Evolutionary conservation across 2,329 filamentous ascomycete species (phyloP), one percentile per base, ranked within the genome.

Genomic region (Fusarium armeniacum): DNA sequence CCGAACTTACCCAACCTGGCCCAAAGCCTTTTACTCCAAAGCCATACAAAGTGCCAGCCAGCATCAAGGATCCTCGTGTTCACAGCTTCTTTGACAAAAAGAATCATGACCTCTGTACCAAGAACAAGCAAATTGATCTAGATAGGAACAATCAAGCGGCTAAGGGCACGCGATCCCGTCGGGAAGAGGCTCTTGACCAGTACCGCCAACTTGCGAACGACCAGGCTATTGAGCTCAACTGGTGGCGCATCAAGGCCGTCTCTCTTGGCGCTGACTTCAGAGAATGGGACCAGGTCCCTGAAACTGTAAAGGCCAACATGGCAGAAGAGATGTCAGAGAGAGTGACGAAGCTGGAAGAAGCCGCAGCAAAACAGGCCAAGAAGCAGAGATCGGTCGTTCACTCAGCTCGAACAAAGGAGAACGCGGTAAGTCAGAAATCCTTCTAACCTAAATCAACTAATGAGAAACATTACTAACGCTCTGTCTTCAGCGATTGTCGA

Each of bases 141-240:
- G 60, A 74, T 43, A 72, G 80, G 6, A 82, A 82, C 72, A 82
- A 81, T 62, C 60, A 71, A 36, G 78, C 81, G 1, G 81, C 81
- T 26, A 79, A 78, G 66, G 78, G 80, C 55, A 78, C 76, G 13
- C 75, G 81, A 1, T 63, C 75, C 22, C 68, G 74, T 22, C 74
- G 79, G 1, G 57, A 77, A 28, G 79, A 80, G 51, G 61, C 69
- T 0, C 67, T 78, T 2, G 47, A 57, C 0, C 62, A 72, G 13
- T 69, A 71, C 10, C 71, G 69, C 3, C 20, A 32, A 5, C 62
- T 79, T 24, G 61, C 75, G 18, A 71, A 75, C 40, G 68, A 71
- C 4, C 62, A 70, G 36, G 58, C 69, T 8, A 65, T 75, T 8
- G 75, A 78, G 64, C 61, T 70, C 16, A 56, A 65, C 54, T 80